Evolutionary conservation across 495 filamentous ascomycete genomes (phyloP), one percentile per base, ranked within the genome.

Genomic region (Tetracladium setigerum): DNA sequence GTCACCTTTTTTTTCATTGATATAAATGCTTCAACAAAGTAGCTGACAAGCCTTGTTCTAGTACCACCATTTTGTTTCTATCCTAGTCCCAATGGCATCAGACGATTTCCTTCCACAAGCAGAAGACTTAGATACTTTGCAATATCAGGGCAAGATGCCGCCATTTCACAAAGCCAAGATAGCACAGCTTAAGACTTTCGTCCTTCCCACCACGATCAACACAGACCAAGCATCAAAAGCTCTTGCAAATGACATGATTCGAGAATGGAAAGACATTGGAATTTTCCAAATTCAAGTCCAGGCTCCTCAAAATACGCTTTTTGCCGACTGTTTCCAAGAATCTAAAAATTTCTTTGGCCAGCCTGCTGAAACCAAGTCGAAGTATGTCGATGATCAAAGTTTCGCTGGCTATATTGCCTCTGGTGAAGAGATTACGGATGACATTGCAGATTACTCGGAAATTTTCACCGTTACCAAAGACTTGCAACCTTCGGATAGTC

Each of bases 381-480:
- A 56, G 15, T 65, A 61, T 43, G 67, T 72, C n/a, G 68, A 72
- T 55, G 54, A 58, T 40, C 61, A 61, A 52, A 70, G 68, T 49
- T 72, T 66, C 44, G 49, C 66, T 1, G 68, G 68, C 12, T 72
- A 72, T 54, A 71, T 72, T 16, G 68, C 67, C 17, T 72, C 68
- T 1, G 68, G 68, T n/a, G 68, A 72, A 50, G 68, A 72, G 47
- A 44, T 72, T 5, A 72, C 68, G n/a, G 62, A 63, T 45, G 67
- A 64, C 11, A 58, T 72, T 24, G 66, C 64, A 33, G 68, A 72
- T 49, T 72, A 70, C 49, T 70, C 68, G 2, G 68, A 72, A 58
- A 67, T 70, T 34, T 70, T 72, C 53, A 72, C 68, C 36, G 61
- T 72, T 40, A 70, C 63, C 24, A 70, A 69, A 43, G 68, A 72